Evolutionary conservation across 208 protist genomes (phyloP).

Genomic region (Trypanosoma platydactyli): DNA sequence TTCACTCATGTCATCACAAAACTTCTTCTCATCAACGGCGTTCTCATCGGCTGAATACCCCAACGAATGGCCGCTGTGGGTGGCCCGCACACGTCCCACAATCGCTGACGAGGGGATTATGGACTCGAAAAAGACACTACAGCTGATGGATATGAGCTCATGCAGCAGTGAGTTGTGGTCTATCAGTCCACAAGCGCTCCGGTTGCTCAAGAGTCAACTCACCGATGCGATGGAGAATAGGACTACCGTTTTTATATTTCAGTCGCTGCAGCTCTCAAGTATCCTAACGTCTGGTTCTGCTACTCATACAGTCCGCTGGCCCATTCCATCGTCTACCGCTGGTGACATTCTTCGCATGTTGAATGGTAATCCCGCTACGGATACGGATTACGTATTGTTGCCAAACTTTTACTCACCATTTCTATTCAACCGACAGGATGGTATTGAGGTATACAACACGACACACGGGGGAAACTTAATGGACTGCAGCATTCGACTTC

Average conservation of each 20-base stretch:
- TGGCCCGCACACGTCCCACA: constrained; percentile 60
- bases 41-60: constrained; percentile 28
- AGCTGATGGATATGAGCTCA: constrained; percentile 51
- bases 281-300: constrained; percentile 19
- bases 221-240: constrained; percentile 28
- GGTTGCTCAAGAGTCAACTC: constrained; percentile 30
- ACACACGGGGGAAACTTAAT: constrained; percentile 36
- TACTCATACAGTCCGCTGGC: constrained; percentile 37
- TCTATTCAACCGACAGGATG: constrained; percentile 44
- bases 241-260: constrained; percentile 35
- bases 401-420: constrained; percentile 63
- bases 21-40: constrained; percentile 53
- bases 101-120: constrained; percentile 36
- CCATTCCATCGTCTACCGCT: constrained; percentile 36
- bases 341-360: constrained; percentile 35
- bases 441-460: constrained; percentile 21
- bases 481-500: constrained; percentile 54
- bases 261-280: constrained; percentile 36
- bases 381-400: not conserved
- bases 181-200: constrained; percentile 44
- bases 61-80: constrained; percentile 40
- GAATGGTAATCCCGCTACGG: constrained; percentile 17
- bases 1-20: constrained; percentile 51
- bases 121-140: constrained; percentile 30
- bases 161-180: constrained; percentile 65